Percentiles rank a stretch among this genome's conserved stretches.
Evolutionary conservation across 345 rosid genomes (phyloP).

Genomic region (Camelina laxa): DNA sequence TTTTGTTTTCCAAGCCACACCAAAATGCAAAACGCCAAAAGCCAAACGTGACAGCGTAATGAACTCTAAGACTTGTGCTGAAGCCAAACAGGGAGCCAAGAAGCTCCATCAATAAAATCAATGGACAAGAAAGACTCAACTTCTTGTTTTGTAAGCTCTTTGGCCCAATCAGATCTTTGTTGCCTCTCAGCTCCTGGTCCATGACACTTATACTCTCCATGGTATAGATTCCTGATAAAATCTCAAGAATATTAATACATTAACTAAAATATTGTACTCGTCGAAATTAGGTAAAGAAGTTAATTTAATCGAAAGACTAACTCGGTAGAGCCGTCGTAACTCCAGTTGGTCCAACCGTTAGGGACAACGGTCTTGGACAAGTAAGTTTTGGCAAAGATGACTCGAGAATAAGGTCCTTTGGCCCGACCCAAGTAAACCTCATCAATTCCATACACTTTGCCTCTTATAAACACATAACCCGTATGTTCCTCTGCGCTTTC

Average conservation of each 20-base stretch:
- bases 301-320: slow-evolving; percentile 41
- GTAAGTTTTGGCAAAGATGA: slow-evolving; percentile 65
- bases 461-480: slow-evolving; percentile 75
- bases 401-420: slow-evolving; percentile 76
- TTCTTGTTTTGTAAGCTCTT: slow-evolving; percentile 67
- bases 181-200: slow-evolving; percentile 76
- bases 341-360: slow-evolving; percentile 88
- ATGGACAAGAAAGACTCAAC: slow-evolving; percentile 60
- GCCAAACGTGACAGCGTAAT: slow-evolving; percentile 11
- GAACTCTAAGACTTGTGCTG: slow-evolving; percentile 35
- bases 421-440: slow-evolving; percentile 73
- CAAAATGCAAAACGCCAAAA: slow-evolving; percentile 25
- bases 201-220: slow-evolving; percentile 68
- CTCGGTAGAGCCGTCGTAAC: slow-evolving; percentile 63
- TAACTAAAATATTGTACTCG: not conserved
- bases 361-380: slow-evolving; percentile 74
- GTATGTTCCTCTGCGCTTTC: slow-evolving; percentile 53
- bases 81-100: slow-evolving; percentile 80
- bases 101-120: slow-evolving; percentile 70
- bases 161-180: slow-evolving; percentile 62
- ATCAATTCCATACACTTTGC: slow-evolving; percentile 74
- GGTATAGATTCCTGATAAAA: slow-evolving; percentile 57
- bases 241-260: slow-evolving; percentile 8
- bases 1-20: slow-evolving; percentile 25
- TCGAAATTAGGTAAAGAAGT: not conserved